These are phyloP conservation scores for Panaeolus cyanescens DNA, from an alignment of 768 basidiomycete species.

Conservation along the genomic window DNA sequence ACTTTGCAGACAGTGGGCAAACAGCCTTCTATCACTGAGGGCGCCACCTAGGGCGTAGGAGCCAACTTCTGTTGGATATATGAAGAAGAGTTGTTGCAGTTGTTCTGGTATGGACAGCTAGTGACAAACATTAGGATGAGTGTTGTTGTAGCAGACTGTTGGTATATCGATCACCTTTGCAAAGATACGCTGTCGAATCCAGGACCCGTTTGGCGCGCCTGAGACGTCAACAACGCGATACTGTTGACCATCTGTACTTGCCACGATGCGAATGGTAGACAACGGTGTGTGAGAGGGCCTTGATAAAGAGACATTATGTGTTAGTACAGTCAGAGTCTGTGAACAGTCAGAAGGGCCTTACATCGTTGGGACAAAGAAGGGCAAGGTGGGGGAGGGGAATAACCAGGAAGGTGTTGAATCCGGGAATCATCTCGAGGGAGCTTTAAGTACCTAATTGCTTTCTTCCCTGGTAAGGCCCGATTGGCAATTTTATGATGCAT, in stretches of 20 bases:
- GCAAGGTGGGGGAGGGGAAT: constrained; percentile 6
- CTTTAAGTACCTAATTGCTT: constrained; percentile 22
- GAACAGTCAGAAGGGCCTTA: constrained; percentile 8
- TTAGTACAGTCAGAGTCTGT: not conserved
- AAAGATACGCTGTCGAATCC: constrained; percentile 46
- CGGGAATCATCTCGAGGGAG: constrained; percentile 10
- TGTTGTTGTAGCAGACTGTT: not conserved
- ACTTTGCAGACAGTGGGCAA: constrained; percentile 41
- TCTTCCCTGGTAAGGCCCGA: constrained; percentile 20
- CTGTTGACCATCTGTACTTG: constrained; percentile 50
- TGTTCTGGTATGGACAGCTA: constrained; percentile 49
- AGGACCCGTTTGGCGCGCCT: constrained; percentile 44
- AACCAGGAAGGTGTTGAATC: not conserved
- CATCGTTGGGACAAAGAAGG: constrained; percentile 12
- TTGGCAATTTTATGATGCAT: constrained; percentile 23
- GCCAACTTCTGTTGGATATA: constrained; percentile 52
- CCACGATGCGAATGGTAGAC: constrained; percentile 44
- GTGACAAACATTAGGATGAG: not conserved
- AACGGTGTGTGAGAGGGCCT: constrained; percentile 25
- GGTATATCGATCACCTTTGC: constrained; percentile 35
- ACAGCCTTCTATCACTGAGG: constrained; percentile 40
- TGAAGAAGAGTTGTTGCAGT: constrained; percentile 36
- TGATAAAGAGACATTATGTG: constrained; percentile 4
- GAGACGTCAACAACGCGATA: constrained; percentile 51
- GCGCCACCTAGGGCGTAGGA: constrained; percentile 42